These are phyloP conservation scores for Luffa acutangula DNA, from an alignment of 306 rosid species.

Conservation along the genomic window DNA sequence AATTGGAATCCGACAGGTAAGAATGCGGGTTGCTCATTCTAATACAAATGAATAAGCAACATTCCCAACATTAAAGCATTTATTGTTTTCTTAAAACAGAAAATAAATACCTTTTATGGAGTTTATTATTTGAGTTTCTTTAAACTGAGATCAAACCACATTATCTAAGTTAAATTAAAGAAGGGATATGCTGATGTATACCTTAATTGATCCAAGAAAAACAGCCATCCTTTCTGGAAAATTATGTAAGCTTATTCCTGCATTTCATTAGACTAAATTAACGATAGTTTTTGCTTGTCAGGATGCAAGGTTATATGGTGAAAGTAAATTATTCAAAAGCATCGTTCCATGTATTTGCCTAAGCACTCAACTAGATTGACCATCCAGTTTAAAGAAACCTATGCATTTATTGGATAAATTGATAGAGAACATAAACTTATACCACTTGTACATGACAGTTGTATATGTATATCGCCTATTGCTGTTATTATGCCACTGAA, in stretches of 20 bases:
- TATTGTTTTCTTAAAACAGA: background rate
- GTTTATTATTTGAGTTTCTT: background rate
- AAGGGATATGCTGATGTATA: slow-evolving; percentile 15
- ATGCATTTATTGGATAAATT: background rate
- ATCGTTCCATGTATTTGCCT: background rate
- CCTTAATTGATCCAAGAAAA: slow-evolving; percentile 96
- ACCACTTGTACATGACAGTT: background rate
- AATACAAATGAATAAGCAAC: background rate
- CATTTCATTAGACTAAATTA: slow-evolving; percentile 11
- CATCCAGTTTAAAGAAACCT: background rate
- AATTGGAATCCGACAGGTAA: background rate
- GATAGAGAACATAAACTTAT: slow-evolving; percentile 1
- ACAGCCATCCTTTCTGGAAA: slow-evolving; percentile 99
- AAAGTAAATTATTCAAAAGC: slow-evolving; percentile 4
- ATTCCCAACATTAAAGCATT: background rate
- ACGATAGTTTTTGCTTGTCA: background rate
- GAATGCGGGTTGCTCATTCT: background rate
- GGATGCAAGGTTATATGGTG: background rate
- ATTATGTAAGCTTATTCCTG: slow-evolving; percentile 96
- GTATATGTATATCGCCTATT: slow-evolving; percentile 52
- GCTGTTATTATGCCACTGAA: slow-evolving; percentile 84
- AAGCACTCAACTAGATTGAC: background rate
- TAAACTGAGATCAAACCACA: background rate
- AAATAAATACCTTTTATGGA: background rate
- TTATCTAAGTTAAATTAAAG: background rate